Conservation (phyloP, 2,329 filamentous ascomycete genomes). For the Sclerotiophoma versabilis region DNA sequence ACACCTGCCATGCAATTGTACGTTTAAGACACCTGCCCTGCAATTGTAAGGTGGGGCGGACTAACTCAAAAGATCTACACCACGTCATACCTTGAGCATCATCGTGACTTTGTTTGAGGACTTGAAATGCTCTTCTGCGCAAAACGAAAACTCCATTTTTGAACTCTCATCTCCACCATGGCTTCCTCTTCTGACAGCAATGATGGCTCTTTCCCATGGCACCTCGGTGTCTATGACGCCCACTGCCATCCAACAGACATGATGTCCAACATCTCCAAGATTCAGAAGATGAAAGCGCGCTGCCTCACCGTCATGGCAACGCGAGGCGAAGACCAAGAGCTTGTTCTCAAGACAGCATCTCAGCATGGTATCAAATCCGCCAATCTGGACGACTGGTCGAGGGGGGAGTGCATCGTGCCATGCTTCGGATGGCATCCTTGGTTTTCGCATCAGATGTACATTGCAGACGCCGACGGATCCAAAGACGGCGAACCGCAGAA, state of each 20-base stretch:
- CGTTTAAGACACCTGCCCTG: background rate
- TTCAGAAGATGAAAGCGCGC: slow-evolving; percentile 70
- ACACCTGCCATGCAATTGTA: background rate
- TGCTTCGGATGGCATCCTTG: slow-evolving; percentile 90
- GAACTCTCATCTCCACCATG: background rate
- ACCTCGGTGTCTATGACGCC: slow-evolving; percentile 75
- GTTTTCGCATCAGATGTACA: slow-evolving; percentile 80
- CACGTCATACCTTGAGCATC: slow-evolving; percentile 12
- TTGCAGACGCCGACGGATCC: slow-evolving; percentile 51
- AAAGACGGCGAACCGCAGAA: slow-evolving; percentile 5
- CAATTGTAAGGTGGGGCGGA: slow-evolving; percentile 1
- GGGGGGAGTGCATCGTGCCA: slow-evolving; percentile 63
- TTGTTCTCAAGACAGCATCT: slow-evolving; percentile 69
- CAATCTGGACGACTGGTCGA: slow-evolving; percentile 34
- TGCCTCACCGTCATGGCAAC: slow-evolving; percentile 80
- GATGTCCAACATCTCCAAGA: slow-evolving; percentile 65
- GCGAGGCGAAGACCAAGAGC: slow-evolving; percentile 74
- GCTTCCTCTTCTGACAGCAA: background rate
- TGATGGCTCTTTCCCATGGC: slow-evolving; percentile 66
- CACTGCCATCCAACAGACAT: slow-evolving; percentile 88
- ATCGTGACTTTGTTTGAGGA: background rate
- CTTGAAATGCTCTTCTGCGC: background rate
- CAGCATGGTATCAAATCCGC: slow-evolving; percentile 57
- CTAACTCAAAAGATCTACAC: background rate
- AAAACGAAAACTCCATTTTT: background rate